phyloP scores from a whole-genome alignment of 768 basidiomycete species.

The Pluteus cervinus region DNA sequence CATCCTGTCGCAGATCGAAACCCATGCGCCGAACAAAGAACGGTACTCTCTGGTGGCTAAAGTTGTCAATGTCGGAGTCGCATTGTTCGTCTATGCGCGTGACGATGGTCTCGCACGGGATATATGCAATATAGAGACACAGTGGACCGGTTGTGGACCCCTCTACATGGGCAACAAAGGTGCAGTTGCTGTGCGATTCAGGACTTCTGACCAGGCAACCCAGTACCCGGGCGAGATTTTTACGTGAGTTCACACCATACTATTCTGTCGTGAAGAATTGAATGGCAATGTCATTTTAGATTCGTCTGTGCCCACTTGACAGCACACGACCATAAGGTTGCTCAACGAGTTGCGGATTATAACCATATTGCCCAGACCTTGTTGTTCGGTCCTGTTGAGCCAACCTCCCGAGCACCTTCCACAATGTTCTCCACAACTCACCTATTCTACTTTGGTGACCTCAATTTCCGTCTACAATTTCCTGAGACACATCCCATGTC shows the following conservation, averaged over 20 bases:
- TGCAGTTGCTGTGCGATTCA: slow-evolving; percentile 83
- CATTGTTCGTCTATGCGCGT: slow-evolving; percentile 79
- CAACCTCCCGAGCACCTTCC: slow-evolving; percentile 32
- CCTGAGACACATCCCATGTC: slow-evolving; percentile 48
- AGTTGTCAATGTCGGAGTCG: slow-evolving; percentile 82
- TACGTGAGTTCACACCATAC: slow-evolving; percentile 54
- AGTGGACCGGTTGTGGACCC: slow-evolving; percentile 70
- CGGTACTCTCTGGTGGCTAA: slow-evolving; percentile 74
- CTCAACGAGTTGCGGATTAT: slow-evolving; percentile 70
- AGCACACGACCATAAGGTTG: slow-evolving; percentile 65
- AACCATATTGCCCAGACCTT: slow-evolving; percentile 74
- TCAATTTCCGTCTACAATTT: slow-evolving; percentile 82
- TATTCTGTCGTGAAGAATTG: slow-evolving; percentile 1
- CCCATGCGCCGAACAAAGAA: slow-evolving; percentile 65
- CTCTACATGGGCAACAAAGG: slow-evolving; percentile 92
- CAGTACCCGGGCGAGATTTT: slow-evolving; percentile 64
- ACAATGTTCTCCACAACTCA: slow-evolving; percentile 84
- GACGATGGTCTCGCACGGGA: slow-evolving; percentile 59
- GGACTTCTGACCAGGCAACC: slow-evolving; percentile 53
- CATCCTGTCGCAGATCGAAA: slow-evolving; percentile 70
- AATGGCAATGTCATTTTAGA: slow-evolving; percentile 28
- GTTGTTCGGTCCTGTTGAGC: slow-evolving; percentile 57
- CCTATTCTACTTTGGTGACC: slow-evolving; percentile 89
- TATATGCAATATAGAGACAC: slow-evolving; percentile 61
- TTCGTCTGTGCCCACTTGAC: slow-evolving; percentile 93